Evolutionary conservation across 1,139 yeast genomes (phyloP), one percentile per base, ranked within the genome.

Genomic region (Pichia sp.): DNA sequence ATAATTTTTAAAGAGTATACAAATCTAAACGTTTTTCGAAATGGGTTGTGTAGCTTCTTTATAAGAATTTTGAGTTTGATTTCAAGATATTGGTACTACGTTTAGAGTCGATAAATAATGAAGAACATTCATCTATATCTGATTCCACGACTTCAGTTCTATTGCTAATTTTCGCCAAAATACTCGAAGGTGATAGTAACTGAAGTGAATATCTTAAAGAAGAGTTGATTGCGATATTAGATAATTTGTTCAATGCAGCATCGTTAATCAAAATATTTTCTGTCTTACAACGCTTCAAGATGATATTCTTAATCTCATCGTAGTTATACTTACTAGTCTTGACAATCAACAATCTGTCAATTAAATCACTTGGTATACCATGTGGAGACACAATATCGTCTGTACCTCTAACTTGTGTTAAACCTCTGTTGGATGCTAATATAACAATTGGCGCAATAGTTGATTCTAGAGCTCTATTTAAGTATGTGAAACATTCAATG

Each of bases 341-440:
- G 44, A 94, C 92, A 61, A 92, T 94, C 55, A 92, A 74, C 52
- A 92, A 71, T 54, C 99, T 73, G 65, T 92, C 99, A 47, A 90
- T 75, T 60, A 92, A 73, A 69, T 92, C 99, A 2, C 96, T 85
- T 36, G 99, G 98, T 53, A 94, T 79, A 42, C 99, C 99, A 61
- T 94, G 98, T 29, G 99, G 97, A 23, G 95, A 84, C 52, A 78
- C 77, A 46, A 84, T 77, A 53, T 84, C 95, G 37, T 86, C 95
- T 6, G 97, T 82, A 40, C 98, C 98, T 59, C 94, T 77, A 39
- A 92, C 85, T 1, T 92, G 79, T 16, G 97, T 86, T 70, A 85
- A 69, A 49, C 98, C 98, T 65, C 97, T 79, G 67, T 92, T 92
- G 8, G 97, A 86, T 35, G 98, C 98, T 57, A 92, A 73, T 4